A percentile compares a stretch with the other conserved stretches of the same genome.
These are phyloP conservation scores for Fistulifera pelliculosa DNA, from an alignment of 108 stramenopile species.

Conservation along the genomic window DNA sequence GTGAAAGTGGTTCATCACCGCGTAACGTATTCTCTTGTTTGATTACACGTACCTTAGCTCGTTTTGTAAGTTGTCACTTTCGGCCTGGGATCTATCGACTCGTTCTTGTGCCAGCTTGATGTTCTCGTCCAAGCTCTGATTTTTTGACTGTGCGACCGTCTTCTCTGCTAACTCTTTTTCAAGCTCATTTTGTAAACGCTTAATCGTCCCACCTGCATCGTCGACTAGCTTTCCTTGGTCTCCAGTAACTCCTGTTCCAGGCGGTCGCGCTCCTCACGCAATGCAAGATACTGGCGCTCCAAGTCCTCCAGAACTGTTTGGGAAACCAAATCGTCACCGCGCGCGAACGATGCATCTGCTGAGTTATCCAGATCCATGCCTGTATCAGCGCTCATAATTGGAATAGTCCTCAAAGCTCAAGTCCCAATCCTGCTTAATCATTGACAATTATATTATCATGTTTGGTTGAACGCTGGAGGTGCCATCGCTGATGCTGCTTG, in stretches of 20 bases:
- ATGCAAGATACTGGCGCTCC: slow-evolving; percentile 10
- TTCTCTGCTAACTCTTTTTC: slow-evolving; percentile 18
- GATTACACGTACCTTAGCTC: slow-evolving; percentile 56
- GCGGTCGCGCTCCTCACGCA: slow-evolving; percentile 7
- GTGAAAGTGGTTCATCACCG: too few species aligned
- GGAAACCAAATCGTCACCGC: too few species aligned
- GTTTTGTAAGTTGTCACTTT: slow-evolving; percentile 49
- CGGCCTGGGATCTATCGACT: slow-evolving; percentile 36
- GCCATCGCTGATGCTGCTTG: too few species aligned
- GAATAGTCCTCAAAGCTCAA: too few species aligned
- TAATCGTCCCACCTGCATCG: background rate
- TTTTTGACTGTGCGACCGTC: background rate
- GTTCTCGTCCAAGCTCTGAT: slow-evolving; percentile 7
- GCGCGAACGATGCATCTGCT: too few species aligned
- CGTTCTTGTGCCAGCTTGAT: slow-evolving; percentile 17
- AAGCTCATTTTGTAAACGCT: slow-evolving; percentile 18
- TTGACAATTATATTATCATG: too few species aligned
- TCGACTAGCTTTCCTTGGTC: background rate
- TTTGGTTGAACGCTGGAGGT: too few species aligned
- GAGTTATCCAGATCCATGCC: too few species aligned
- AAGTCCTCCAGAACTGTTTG: slow-evolving; percentile 10
- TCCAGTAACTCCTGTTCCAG: background rate
- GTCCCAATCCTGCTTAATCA: too few species aligned
- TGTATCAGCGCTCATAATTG: too few species aligned
- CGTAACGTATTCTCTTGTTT: background rate